phyloP scores from a whole-genome alignment of 805 yeast genomes.

The Nakazawaea populi region DNA sequence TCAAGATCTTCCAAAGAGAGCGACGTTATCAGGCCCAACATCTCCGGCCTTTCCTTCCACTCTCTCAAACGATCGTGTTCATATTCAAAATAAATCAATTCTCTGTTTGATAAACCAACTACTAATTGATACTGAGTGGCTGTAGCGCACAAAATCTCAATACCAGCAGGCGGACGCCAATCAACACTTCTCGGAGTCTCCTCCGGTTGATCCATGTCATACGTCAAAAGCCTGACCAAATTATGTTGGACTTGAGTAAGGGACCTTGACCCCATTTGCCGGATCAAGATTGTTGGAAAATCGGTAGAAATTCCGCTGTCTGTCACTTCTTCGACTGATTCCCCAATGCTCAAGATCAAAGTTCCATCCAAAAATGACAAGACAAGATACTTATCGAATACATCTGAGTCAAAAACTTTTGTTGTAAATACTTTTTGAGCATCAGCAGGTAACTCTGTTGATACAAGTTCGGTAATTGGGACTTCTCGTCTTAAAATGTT shows the following conservation, averaged over 20 bases:
- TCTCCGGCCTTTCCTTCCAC: constrained; percentile 54
- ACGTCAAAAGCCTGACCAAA: constrained; percentile 58
- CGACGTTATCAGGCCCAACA: constrained; percentile 44
- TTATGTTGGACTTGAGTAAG: constrained; percentile 67
- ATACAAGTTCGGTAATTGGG: constrained; percentile 54
- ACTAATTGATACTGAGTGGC: constrained; percentile 64
- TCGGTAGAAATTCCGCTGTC: constrained; percentile 49
- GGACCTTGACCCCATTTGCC: constrained; percentile 57
- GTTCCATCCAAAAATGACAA: constrained; percentile 64
- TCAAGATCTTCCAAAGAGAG: constrained; percentile 38
- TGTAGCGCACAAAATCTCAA: constrained; percentile 51
- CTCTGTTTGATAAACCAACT: constrained; percentile 66
- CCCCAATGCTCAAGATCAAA: constrained; percentile 71
- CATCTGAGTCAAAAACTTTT: constrained; percentile 35
- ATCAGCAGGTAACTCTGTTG: constrained; percentile 67
- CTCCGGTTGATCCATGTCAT: constrained; percentile 20
- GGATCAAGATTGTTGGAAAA: constrained; percentile 61
- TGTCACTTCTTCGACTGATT: constrained; percentile 67
- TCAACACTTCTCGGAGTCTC: constrained; percentile 34
- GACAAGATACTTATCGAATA: constrained; percentile 57
- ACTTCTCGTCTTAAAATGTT: constrained; percentile 52
- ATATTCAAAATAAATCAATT: constrained; percentile 77
- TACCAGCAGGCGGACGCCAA: constrained; percentile 85
- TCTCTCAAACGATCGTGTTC: constrained; percentile 68
- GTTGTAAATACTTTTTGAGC: constrained; percentile 65